These are phyloP conservation scores for Diaporthe vaccinii DNA, from an alignment of 2,329 filamentous ascomycete genomes.

Conservation along the genomic window DNA sequence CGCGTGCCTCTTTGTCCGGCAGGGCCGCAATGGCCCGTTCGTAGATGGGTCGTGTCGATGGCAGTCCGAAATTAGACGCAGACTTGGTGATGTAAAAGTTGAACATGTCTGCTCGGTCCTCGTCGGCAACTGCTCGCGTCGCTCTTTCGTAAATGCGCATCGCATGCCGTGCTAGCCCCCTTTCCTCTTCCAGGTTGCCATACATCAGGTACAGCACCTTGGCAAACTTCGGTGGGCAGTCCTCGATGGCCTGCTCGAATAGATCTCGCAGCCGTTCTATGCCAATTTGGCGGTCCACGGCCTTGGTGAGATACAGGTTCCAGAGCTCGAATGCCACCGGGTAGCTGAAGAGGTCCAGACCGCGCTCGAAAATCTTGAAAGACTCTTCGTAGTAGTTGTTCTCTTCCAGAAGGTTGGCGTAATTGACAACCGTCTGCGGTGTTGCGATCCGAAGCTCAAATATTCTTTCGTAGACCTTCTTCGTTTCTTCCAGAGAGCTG, in stretches of 20 bases:
- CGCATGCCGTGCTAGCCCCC: constrained; percentile 92
- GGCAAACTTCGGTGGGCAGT: constrained; percentile 94
- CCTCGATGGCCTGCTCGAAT: constrained; percentile 97
- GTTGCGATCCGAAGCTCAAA: constrained; percentile 98
- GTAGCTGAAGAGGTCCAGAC: constrained; percentile 97
- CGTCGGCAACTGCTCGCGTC: constrained; percentile 92
- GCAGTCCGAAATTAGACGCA: constrained; percentile 96
- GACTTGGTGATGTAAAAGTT: constrained; percentile 99
- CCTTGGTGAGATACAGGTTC: constrained; percentile 98
- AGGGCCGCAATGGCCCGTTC: constrained; percentile 95
- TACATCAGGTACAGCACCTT: constrained; percentile 99
- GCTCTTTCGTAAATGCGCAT: constrained; percentile 99
- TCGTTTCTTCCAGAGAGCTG: constrained; percentile 89
- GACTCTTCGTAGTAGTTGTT: constrained; percentile 96
- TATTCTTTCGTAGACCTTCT: constrained; percentile 95
- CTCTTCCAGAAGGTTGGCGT: constrained; percentile 94
- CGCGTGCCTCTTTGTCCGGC: constrained; percentile 91
- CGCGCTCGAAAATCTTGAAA: constrained; percentile 97
- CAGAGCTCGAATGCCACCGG: constrained; percentile 98
- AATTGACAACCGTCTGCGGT: constrained; percentile 98
- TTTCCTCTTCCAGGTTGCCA: constrained; percentile 94
- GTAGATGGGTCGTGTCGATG: constrained; percentile 95
- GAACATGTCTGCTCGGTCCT: constrained; percentile 97
- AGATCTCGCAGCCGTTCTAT: constrained; percentile 95
- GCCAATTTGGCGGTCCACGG: constrained; percentile 93